Base-by-base conservation (phyloP, 805 yeast genomes). In the Lipomyces chichibuensis region DNA sequence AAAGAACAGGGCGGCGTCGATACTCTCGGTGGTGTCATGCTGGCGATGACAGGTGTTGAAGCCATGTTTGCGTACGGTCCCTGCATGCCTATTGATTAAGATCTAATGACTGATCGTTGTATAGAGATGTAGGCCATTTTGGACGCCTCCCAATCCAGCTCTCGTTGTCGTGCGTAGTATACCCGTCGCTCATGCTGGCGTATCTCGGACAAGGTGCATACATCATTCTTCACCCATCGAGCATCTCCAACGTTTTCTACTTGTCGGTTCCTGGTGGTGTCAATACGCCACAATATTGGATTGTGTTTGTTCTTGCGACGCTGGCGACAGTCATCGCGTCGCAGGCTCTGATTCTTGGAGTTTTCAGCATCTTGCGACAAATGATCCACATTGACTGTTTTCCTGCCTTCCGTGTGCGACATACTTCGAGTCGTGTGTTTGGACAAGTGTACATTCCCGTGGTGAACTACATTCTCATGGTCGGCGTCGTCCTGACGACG, bases 151-250 rank as follows among this genome's bases (percentile, higher is more conserved):
- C 88, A 0, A 79, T 85, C 57, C 86, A 84, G 69, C 62, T 85
- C 11, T 80, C 88, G 8, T 74, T 85, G 56, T 65, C 80, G 1
- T 67, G 71, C 2, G 78, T 84, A 65, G 87, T 84, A n/a, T 85
- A 84, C 70, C 85, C 88, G 17, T 78, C 83, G 52, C 75, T 86
- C 71, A 79, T 84, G 72, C 71, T 85, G n/a, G 77, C 82, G 32
- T 86, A 86, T 71, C 77, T 86, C 68, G 89, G 90, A 1, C 89
- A 86, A 72, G 85, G 82, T 13, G 88, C 89, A 1, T 84, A 78
- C 71, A 73, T 84, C 62, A 72, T 80, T 3, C 62, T 73, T 2
- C 73, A 82, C 65, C 87, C 87, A 0, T 77, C 76, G 2, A 76
- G 75, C 4, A 72, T 78, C 46, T 59, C 80, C 1, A 83, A 82